A percentile compares a stretch with the other conserved stretches of the same genome.
phyloP scores from a whole-genome alignment of 768 basidiomycete genomes.

The Psilocybe sp. region DNA sequence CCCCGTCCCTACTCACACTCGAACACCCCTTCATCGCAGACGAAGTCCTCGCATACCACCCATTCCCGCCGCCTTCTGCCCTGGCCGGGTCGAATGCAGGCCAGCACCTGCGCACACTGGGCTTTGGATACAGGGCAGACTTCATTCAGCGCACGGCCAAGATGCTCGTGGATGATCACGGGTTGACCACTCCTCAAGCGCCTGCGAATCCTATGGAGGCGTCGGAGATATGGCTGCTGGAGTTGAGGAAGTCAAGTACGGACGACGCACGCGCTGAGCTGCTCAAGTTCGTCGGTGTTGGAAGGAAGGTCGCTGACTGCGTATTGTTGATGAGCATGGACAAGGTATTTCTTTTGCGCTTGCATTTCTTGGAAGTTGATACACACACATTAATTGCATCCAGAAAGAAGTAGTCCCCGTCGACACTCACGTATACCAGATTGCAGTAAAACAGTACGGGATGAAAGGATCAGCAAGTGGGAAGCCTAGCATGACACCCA shows the following conservation, averaged over 20 bases:
- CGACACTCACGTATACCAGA: constrained; percentile 93
- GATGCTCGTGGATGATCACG: constrained; percentile 65
- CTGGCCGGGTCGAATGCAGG: constrained; percentile 61
- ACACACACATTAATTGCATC: neutral
- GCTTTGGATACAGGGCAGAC: constrained; percentile 94
- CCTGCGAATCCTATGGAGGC: constrained; percentile 33
- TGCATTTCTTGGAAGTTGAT: neutral
- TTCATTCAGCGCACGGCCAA: constrained; percentile 84
- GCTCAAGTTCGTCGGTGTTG: constrained; percentile 85
- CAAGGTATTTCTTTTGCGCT: constrained; percentile 49
- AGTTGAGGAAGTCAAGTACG: constrained; percentile 48
- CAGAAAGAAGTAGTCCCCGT: constrained; percentile 89
- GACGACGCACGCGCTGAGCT: constrained; percentile 69
- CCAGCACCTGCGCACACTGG: constrained; percentile 68
- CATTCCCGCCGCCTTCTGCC: constrained; percentile 79
- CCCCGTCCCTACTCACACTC: constrained; percentile 58
- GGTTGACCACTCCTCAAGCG: constrained; percentile 11
- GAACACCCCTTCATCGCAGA: constrained; percentile 27
- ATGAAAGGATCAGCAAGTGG: constrained; percentile 42
- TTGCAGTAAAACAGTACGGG: constrained; percentile 78
- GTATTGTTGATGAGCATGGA: constrained; percentile 89
- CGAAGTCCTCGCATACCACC: constrained; percentile 52
- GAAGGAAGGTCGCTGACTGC: constrained; percentile 96
- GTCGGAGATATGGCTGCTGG: constrained; percentile 59
- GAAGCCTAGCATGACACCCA: constrained; percentile 69